Base-by-base conservation (phyloP, 2,329 filamentous ascomycete species). In the Colletotrichum graminicola region DNA sequence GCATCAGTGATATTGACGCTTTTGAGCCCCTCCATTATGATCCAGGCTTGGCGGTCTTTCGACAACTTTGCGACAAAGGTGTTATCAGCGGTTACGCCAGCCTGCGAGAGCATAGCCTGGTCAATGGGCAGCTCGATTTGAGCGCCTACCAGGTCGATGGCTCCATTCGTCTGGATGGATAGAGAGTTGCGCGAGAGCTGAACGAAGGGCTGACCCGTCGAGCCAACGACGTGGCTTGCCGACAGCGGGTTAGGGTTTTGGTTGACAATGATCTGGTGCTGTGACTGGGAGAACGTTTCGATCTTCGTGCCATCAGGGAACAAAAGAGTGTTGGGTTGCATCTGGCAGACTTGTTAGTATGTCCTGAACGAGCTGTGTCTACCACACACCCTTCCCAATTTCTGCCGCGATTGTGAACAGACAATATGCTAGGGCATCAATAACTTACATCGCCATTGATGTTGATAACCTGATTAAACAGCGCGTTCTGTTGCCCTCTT, bases 291-390 rank as follows among this genome's bases (percentile, higher is more conserved):
- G 65, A 75, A 75, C 1, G 74, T 75, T 67, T 75, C 74, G 32
- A 75, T 74, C 54, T 75, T 75, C 34, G 74, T 74, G 62, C 74
- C 73, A 45, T 75, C 74, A 11, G 74, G 74, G 43, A 75, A 74
- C 5, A 67, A 43, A 18, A 75, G 52, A 47, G 64, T 69, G 66
- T 75, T 75, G 32, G 74, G 39, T 72, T 71, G 67, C 74, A 75
- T 75, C 74, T 74, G 45, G 32, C 4, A 41, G n/a, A 39, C 21
- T 16, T 56, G 60, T 72, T 43, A 72, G 54, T n/a, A 1, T 7
- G 14, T 14, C 21, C 23, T 8, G 23, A 34, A 21, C 10, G 5
- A 26, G 8, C 2, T 16, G 7, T 4, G 26, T 3, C 11, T 23
- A 8, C 10, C 11, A 7, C 11, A 7, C 39, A 41, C 34, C 56